Percentiles rank a stretch among this genome's conserved stretches.
Evolutionary conservation across 768 basidiomycete genomes (phyloP).

Genomic region (Xanthoconium purpureum): DNA sequence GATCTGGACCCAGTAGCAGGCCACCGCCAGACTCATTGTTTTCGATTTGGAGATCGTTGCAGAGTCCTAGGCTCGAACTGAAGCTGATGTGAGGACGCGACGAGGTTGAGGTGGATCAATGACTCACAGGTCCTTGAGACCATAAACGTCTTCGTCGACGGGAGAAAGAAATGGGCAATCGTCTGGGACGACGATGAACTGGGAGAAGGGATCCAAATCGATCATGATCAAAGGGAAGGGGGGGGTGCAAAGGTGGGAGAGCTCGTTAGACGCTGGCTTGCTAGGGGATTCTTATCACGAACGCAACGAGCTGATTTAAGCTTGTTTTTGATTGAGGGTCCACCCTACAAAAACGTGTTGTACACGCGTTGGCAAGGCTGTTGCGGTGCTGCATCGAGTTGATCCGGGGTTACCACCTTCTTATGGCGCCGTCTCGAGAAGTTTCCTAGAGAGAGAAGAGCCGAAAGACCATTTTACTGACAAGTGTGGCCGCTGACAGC

Average conservation of each 20-base stretch:
- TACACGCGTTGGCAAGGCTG: constrained; percentile 34
- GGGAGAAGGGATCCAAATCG: constrained; percentile 4
- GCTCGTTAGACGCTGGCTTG: constrained; percentile 10
- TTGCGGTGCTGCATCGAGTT: constrained; percentile 26
- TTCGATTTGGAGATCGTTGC: background rate
- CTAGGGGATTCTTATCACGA: constrained; percentile 29
- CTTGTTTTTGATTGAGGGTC: constrained; percentile 34
- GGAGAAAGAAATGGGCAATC: constrained; percentile 17
- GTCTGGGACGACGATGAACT: constrained; percentile 18
- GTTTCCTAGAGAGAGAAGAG: constrained; percentile 8
- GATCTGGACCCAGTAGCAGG: constrained; percentile 8
- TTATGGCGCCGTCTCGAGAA: constrained; percentile 23
- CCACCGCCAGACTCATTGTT: constrained; percentile 1
- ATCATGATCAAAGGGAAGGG: constrained; percentile 8
- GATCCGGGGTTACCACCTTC: constrained; percentile 18
- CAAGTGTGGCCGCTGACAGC: constrained; percentile 12
- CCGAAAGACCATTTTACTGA: constrained; percentile 3
- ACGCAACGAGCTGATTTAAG: constrained; percentile 20
- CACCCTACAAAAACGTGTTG: constrained; percentile 37
- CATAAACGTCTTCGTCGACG: constrained; percentile 20
- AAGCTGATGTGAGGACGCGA: constrained; percentile 6
- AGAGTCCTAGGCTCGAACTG: constrained; percentile 2
- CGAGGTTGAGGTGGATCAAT: background rate
- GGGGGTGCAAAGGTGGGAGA: background rate
- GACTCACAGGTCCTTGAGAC: constrained; percentile 23